A percentile compares a stretch with the other conserved stretches of the same genome.
phyloP scores from a whole-genome alignment of 2,329 filamentous ascomycete species.

The Paecilomyces variotii region DNA sequence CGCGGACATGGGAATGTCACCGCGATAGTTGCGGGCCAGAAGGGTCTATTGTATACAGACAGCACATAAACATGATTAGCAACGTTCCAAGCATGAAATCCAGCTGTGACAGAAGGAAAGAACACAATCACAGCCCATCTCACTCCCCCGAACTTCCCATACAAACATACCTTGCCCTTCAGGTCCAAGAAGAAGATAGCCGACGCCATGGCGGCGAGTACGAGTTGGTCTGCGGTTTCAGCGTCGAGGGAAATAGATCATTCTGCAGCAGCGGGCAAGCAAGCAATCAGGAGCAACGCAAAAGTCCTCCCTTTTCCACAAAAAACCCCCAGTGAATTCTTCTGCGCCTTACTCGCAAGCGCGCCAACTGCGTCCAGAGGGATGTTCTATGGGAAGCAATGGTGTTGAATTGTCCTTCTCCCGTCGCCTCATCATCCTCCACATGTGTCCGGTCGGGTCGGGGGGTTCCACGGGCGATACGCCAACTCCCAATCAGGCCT shows the following conservation, averaged over 20 bases:
- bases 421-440: background rate
- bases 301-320: background rate
- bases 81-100: background rate
- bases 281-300: background rate
- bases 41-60: slow-evolving; percentile 61
- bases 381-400: background rate
- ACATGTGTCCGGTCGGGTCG: background rate
- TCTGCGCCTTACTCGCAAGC: background rate
- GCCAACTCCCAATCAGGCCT: slow-evolving; percentile 14
- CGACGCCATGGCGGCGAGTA: slow-evolving; percentile 67
- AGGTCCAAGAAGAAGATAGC: slow-evolving; percentile 97
- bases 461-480: background rate
- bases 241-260: background rate
- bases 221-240: slow-evolving; percentile 3
- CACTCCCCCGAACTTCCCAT: background rate
- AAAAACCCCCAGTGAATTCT: too few species aligned
- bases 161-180: slow-evolving; percentile 86
- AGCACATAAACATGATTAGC: slow-evolving; percentile 11
- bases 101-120: background rate
- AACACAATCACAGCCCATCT: background rate
- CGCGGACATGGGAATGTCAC: slow-evolving; percentile 97
- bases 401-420: background rate
- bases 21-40: slow-evolving; percentile 93
- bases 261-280: background rate
- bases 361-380: background rate